Evolutionary conservation across 2,329 filamentous ascomycete species (phyloP), one percentile per base, ranked within the genome.

Genomic region (Cercospora brassicicola): DNA sequence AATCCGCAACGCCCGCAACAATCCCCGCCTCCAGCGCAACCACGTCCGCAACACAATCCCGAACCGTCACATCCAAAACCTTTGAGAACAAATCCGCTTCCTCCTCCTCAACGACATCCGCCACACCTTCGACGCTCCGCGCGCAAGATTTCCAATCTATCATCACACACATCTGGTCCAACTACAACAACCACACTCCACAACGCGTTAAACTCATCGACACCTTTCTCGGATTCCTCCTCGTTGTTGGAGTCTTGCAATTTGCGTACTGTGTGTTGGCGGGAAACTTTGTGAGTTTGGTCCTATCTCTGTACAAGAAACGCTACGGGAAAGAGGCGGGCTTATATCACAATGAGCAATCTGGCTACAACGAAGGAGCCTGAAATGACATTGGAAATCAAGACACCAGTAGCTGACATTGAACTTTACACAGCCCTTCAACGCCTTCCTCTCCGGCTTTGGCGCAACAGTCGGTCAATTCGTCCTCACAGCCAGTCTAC

Each of bases 391-490:
- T 36, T 31, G 30, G 26, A 18, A 9, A 23, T 1, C 13, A 26
- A 7, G 28, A 31, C n/a, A 18, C 13, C 53, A 30, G 11, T 1
- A 9, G 31, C 30, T 62, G 48, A 36, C 31, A 28, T 33, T 20
- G 4, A 9, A 64, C 28, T 13, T 8, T 4, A 31, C 31, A 31
- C 60, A 98, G 94, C 95, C 95, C 9, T 99, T 99, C 86, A 99
- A 99, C 80, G 95, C 96, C 72, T 99, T 99, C 84, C 88, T 99
- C 33, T 92, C 94, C 33, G 96, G 95, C 59, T 99, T 99, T 84
- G 90, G 89, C 69, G 93, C 94, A 15, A 95, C 94, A 1, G 94
- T 99, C 71, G 95, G 95, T 70, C 95, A 99, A 80, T 99, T 99
- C 80, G 95, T 99, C 71, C 88, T 99, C 74, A 97, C 95, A 61